Conservation (phyloP, 805 yeast genomes). For the Komagataella phaffii region DNA sequence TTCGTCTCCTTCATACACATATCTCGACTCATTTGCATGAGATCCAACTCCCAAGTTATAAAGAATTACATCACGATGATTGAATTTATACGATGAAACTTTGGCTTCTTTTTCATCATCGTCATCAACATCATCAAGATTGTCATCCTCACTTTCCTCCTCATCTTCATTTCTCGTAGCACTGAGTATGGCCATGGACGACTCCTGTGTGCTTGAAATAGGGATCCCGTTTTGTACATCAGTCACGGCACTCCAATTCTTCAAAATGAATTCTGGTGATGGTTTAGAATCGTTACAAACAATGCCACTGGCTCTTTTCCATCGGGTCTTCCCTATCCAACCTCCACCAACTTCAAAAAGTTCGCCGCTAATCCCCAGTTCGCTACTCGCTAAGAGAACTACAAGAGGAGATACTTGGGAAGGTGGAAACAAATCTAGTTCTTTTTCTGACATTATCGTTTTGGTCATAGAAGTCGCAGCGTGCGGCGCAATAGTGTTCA, state of each 20-base stretch:
- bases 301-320: conserved; percentile 87
- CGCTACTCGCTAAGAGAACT: conserved; percentile 65
- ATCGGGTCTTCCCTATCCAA: conserved; percentile 89
- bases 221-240: conserved; percentile 48
- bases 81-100: conserved; percentile 39
- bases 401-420: conserved; percentile 84
- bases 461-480: conserved; percentile 97
- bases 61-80: conserved; percentile 59
- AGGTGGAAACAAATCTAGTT: conserved; percentile 75
- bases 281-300: conserved; percentile 40
- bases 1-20: conserved; percentile 61
- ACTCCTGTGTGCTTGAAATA: conserved; percentile 55
- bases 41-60: conserved; percentile 91
- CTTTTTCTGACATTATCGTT: conserved; percentile 69
- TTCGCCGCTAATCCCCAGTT: conserved; percentile 60
- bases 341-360: conserved; percentile 92
- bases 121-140: conserved; percentile 29
- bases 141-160: conserved; percentile 27
- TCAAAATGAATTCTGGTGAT: conserved; percentile 58
- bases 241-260: conserved; percentile 50
- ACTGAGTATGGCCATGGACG: conserved; percentile 65
- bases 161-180: conserved; percentile 38
- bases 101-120: conserved; percentile 21
- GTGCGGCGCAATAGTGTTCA: conserved; percentile 87
- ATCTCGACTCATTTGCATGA: conserved; percentile 57